These are phyloP conservation scores for Ambrosiella beaveri DNA, from an alignment of 2,329 filamentous ascomycete species.

Conservation along the genomic window DNA sequence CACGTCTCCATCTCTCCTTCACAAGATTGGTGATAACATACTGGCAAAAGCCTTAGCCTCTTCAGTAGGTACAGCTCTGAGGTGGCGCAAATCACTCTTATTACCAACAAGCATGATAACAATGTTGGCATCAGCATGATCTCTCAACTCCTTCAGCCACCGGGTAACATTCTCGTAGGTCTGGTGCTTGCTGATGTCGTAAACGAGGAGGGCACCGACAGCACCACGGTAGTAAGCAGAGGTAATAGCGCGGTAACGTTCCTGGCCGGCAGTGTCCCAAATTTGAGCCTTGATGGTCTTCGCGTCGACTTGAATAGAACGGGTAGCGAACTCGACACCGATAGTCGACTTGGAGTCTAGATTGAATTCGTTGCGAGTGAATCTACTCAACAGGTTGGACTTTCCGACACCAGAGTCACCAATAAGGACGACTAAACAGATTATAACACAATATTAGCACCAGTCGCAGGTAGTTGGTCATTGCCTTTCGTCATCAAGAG, in stretches of 20 bases:
- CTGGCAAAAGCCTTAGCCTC: slow-evolving; percentile 97
- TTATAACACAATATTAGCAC: slow-evolving; percentile 1
- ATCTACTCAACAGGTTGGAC: slow-evolving; percentile 98
- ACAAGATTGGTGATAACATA: slow-evolving; percentile 26
- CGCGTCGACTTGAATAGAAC: slow-evolving; percentile 94
- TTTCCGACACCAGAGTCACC: slow-evolving; percentile 99
- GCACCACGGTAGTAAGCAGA: slow-evolving; percentile 98
- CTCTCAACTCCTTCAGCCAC: slow-evolving; percentile 96
- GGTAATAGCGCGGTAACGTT: slow-evolving; percentile 97
- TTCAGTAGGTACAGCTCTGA: slow-evolving; percentile 91
- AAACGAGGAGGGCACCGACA: slow-evolving; percentile 91
- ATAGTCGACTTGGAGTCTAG: slow-evolving; percentile 99
- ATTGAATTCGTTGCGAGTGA: slow-evolving; percentile 99
- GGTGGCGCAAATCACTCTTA: slow-evolving; percentile 99
- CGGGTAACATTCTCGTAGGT: slow-evolving; percentile 98
- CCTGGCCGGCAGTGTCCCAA: slow-evolving; percentile 98
- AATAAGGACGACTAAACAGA: slow-evolving; percentile 73
- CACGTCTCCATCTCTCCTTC: neutral
- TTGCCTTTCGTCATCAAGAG: slow-evolving; percentile 1
- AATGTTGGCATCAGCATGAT: slow-evolving; percentile 96
- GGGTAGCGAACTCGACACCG: slow-evolving; percentile 96
- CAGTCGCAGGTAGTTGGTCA: neutral
- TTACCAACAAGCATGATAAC: slow-evolving; percentile 99
- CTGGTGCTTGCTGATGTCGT: slow-evolving; percentile 99
- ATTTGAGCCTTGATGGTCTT: slow-evolving; percentile 99